These are phyloP conservation scores for Kalmanozyma brasiliensis DNA, from an alignment of 1,284 basidiomycete species.

Conservation along the genomic window DNA sequence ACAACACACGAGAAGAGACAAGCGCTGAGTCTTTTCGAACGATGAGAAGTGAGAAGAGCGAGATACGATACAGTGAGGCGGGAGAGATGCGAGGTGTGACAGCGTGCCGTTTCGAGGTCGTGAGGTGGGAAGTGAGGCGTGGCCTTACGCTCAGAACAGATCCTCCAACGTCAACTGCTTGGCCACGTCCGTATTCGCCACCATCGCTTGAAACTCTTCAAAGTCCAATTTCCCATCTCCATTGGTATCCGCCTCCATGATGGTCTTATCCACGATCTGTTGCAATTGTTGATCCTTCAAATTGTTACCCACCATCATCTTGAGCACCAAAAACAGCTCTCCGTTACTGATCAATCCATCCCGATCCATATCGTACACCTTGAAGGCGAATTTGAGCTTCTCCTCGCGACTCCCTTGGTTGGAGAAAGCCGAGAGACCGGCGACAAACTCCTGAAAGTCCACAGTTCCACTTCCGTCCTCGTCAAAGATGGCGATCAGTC, in stretches of 20 bases:
- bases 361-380: slow-evolving; percentile 98
- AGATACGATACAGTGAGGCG: slow-evolving; percentile 3
- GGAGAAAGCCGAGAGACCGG: slow-evolving; percentile 94
- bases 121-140: too few species aligned
- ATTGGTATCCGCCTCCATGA: slow-evolving; percentile 99
- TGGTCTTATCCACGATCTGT: slow-evolving; percentile 99
- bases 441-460: slow-evolving; percentile 99
- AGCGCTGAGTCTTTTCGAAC: too few species aligned
- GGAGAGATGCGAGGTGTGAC: background rate
- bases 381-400: slow-evolving; percentile 95
- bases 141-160: slow-evolving; percentile 28
- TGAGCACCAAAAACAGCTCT: slow-evolving; percentile 95
- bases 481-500: slow-evolving; percentile 99
- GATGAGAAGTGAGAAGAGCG: too few species aligned
- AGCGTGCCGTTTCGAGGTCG: background rate
- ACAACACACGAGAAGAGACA: too few species aligned
- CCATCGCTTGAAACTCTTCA: slow-evolving; percentile 95
- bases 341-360: slow-evolving; percentile 99
- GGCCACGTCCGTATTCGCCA: slow-evolving; percentile 95
- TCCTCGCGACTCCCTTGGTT: slow-evolving; percentile 95
- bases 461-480: slow-evolving; percentile 98
- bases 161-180: slow-evolving; percentile 98
- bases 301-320: slow-evolving; percentile 99
- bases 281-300: slow-evolving; percentile 99
- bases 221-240: slow-evolving; percentile 96